Evolutionary conservation across 1,284 basidiomycete species (phyloP).

Genomic region (Xerocomus amazonicus): DNA sequence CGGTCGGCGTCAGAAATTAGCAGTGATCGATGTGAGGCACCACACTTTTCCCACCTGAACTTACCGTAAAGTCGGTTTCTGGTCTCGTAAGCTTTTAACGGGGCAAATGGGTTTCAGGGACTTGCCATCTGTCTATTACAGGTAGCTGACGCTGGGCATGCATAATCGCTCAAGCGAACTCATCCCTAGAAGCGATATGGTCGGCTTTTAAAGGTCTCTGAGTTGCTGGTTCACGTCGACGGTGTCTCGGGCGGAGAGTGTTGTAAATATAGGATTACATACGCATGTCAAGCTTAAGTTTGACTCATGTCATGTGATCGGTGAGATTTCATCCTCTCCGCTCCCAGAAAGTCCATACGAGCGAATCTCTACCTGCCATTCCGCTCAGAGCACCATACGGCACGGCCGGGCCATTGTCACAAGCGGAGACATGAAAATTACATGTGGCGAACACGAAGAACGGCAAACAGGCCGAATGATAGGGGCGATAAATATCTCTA

Average conservation of each 20-base stretch:
- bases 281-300: slow-evolving; percentile 25
- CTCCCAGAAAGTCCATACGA: not conserved
- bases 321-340: not conserved
- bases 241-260: too few species aligned
- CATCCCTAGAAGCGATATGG: too few species aligned
- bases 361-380: too few species aligned
- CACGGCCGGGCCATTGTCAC: not conserved
- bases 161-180: not conserved
- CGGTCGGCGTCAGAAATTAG: not conserved
- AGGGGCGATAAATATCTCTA: slow-evolving; percentile 5
- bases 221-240: too few species aligned
- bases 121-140: slow-evolving; percentile 5
- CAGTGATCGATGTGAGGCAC: slow-evolving; percentile 5
- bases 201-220: not conserved
- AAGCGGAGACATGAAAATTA: slow-evolving; percentile 14
- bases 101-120: not conserved
- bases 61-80: slow-evolving; percentile 2
- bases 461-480: slow-evolving; percentile 5
- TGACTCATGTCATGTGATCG: slow-evolving; percentile 10
- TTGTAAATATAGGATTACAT: slow-evolving; percentile 16
- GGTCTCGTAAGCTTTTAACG: slow-evolving; percentile 12
- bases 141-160: not conserved
- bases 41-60: not conserved
- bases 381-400: not conserved
- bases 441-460: slow-evolving; percentile 19